phyloP scores from a whole-genome alignment of 805 yeast genomes.

The Teunomyces aglyptinius region DNA sequence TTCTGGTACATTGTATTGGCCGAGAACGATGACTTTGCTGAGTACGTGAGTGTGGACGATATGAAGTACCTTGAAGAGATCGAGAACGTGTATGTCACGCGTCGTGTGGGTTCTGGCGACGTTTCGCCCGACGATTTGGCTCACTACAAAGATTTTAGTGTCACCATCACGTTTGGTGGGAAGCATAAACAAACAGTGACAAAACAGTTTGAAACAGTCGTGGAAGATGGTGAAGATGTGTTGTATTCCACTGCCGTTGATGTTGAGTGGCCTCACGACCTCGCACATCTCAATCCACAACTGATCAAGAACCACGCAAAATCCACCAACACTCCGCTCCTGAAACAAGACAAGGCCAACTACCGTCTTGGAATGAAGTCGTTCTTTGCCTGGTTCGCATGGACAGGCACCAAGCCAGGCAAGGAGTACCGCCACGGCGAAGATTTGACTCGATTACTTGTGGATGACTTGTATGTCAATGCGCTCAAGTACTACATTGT shows the following conservation, averaged over 20 bases:
- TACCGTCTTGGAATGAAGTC: constrained; percentile 76
- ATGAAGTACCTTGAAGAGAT: constrained; percentile 70
- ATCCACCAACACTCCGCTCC: constrained; percentile 29
- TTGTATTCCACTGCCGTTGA: constrained; percentile 53
- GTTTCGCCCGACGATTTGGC: constrained; percentile 22
- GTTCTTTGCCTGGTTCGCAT: constrained; percentile 82
- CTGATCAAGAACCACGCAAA: constrained; percentile 38
- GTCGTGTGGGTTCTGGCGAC: constrained; percentile 34
- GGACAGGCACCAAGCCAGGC: constrained; percentile 79
- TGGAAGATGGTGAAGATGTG: constrained; percentile 54
- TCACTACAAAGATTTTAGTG: constrained; percentile 53
- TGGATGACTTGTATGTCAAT: constrained; percentile 80
- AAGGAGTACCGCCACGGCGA: constrained; percentile 79
- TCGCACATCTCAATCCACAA: constrained; percentile 55
- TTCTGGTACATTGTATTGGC: constrained; percentile 90
- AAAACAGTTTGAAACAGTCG: constrained; percentile 54
- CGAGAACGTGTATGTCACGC: constrained; percentile 59
- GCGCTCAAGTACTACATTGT: constrained; percentile 81
- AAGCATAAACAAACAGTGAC: constrained; percentile 55
- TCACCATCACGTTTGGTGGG: constrained; percentile 53
- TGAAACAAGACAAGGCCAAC: constrained; percentile 53
- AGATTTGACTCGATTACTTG: constrained; percentile 66
- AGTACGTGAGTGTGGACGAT: constrained; percentile 73
- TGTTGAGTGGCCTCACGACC: constrained; percentile 69
- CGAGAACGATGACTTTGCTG: constrained; percentile 81